A percentile compares a stretch with the other conserved stretches of the same genome.
Conservation (phyloP, 1,284 basidiomycete genomes). For the Mycena citricolor region DNA sequence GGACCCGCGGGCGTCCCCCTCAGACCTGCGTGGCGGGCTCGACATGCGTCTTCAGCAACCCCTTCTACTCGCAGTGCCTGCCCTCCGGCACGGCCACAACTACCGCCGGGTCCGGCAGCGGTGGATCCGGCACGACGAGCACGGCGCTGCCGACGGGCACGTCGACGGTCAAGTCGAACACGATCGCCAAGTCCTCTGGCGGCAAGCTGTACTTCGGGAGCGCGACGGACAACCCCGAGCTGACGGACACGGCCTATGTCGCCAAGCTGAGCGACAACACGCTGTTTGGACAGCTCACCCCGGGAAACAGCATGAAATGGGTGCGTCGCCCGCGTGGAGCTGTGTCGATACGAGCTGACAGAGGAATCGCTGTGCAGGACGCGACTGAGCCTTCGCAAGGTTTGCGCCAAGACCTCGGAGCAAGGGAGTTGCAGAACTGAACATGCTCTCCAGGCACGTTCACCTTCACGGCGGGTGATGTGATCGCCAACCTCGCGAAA, state of each 20-base stretch:
- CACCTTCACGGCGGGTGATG: conserved; percentile 46
- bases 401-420: conserved; percentile 14
- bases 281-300: conserved; percentile 49
- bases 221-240: conserved; percentile 55
- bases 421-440: background rate
- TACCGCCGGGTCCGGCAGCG: background rate
- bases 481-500: conserved; percentile 44
- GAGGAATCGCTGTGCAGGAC: conserved; percentile 35
- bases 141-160: background rate
- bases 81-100: background rate
- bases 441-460: conserved; percentile 30
- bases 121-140: background rate
- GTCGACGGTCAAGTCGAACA: background rate
- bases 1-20: background rate
- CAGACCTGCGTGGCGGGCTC: conserved; percentile 2
- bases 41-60: background rate
- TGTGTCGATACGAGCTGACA: background rate
- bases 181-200: conserved; percentile 1
- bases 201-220: conserved; percentile 8
- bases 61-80: conserved; percentile 6
- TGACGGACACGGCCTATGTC: conserved; percentile 45
- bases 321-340: conserved; percentile 26
- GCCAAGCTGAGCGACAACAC: conserved; percentile 38
- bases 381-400: conserved; percentile 51
- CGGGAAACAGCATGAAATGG: conserved; percentile 59